Percentiles rank a stretch among this genome's conserved stretches.
phyloP scores from a whole-genome alignment of 2,329 filamentous ascomycete species.

The Ophiostoma fasciatum region DNA sequence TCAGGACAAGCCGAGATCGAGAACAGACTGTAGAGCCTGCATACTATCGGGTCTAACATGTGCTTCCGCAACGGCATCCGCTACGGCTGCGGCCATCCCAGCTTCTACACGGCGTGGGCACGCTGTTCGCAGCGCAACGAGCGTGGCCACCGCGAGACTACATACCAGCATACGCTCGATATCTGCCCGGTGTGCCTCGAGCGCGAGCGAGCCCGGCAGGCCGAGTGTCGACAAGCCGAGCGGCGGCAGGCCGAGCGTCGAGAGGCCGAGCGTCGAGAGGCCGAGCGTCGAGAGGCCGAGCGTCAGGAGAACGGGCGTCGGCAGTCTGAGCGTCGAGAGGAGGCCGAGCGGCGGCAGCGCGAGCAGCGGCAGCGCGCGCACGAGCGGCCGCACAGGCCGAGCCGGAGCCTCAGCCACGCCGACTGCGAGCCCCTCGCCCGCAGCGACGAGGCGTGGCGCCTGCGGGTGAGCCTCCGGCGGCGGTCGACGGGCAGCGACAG shows the following conservation, averaged over 20 bases:
- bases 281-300: too few relatives aligned
- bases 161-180: background rate
- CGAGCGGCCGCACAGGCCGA: background rate
- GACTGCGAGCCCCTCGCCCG: background rate
- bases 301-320: too few relatives aligned
- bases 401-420: background rate
- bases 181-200: background rate
- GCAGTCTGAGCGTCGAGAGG: too few relatives aligned
- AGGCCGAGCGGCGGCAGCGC: too few relatives aligned
- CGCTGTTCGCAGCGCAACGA: background rate
- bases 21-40: background rate
- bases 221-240: too few relatives aligned
- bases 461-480: background rate
- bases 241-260: too few relatives aligned
- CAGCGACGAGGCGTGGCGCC: background rate
- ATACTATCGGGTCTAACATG: too few relatives aligned
- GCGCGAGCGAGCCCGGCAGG: too few relatives aligned
- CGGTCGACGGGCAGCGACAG: background rate
- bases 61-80: background rate
- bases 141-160: background rate
- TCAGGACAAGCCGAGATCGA: background rate
- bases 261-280: too few relatives aligned
- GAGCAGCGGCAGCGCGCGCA: background rate
- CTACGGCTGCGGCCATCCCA: conserved; percentile 2
- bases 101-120: background rate